Percentiles rank a stretch among this genome's conserved stretches.
Conservation (phyloP, 2,329 filamentous ascomycete genomes). For the Trichoderma sp. region DNA sequence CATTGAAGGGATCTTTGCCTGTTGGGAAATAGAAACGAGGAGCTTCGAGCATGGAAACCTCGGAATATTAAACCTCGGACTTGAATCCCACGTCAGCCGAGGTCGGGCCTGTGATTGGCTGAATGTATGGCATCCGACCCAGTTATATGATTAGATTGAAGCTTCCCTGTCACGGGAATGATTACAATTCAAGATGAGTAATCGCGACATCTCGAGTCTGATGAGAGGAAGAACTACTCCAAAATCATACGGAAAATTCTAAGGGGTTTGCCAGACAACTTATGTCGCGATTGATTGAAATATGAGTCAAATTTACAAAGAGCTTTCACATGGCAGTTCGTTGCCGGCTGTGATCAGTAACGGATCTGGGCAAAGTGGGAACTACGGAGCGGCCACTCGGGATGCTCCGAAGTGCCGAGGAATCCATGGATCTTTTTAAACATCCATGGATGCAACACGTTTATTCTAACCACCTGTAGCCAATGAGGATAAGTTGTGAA, state of each 20-base stretch:
- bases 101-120: not conserved
- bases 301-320: not conserved
- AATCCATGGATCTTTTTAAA: not conserved
- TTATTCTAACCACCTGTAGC: not conserved
- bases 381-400: not conserved
- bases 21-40: constrained; percentile 12
- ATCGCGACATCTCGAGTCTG: not conserved
- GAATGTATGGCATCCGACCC: not conserved
- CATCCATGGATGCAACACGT: not conserved
- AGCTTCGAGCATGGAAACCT: not conserved
- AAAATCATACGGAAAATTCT: not conserved
- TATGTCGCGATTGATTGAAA: not conserved
- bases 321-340: not conserved
- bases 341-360: not conserved
- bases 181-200: not conserved
- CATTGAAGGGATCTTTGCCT: not conserved
- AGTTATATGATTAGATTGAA: not conserved
- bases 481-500: not conserved
- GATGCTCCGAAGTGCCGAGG: not conserved
- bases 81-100: not conserved
- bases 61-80: constrained; percentile 15
- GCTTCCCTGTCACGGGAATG: not conserved
- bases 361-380: not conserved
- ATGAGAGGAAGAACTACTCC: not conserved
- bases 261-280: not conserved